phyloP scores from a whole-genome alignment of 169 alveolate genomes.

The Plasmodium knowlesi region DNA sequence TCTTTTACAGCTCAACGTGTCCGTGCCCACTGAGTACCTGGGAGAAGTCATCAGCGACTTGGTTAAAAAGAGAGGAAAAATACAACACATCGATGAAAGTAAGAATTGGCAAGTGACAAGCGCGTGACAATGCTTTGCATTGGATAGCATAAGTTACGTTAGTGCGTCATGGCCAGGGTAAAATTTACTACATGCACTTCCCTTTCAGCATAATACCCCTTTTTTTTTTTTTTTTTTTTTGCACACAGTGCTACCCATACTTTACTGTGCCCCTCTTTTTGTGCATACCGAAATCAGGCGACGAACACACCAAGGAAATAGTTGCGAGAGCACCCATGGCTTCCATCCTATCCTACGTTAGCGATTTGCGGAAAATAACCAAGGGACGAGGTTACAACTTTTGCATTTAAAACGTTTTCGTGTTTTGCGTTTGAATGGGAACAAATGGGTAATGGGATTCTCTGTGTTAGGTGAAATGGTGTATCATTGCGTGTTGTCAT shows the following conservation, averaged over 20 bases:
- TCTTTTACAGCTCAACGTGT: slow-evolving; percentile 72
- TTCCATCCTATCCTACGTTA: slow-evolving; percentile 70
- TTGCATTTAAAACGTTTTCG: slow-evolving; percentile 12
- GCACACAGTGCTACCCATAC: background rate
- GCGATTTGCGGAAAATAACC: slow-evolving; percentile 72
- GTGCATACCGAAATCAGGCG: slow-evolving; percentile 26
- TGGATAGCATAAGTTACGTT: background rate
- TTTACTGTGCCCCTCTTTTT: background rate
- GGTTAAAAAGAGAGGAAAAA: slow-evolving; percentile 83
- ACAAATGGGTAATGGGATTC: background rate
- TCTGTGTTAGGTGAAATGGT: background rate
- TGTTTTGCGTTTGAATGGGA: background rate
- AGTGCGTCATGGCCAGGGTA: background rate
- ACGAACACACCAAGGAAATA: slow-evolving; percentile 66
- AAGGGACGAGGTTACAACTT: slow-evolving; percentile 66
- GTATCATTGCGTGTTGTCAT: background rate
- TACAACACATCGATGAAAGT: slow-evolving; percentile 74
- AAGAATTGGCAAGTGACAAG: background rate
- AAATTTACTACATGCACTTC: background rate
- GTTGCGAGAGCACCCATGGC: slow-evolving; percentile 74
- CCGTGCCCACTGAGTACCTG: slow-evolving; percentile 87
- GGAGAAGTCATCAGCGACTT: slow-evolving; percentile 87
- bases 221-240: no score
- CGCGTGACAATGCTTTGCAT: background rate
- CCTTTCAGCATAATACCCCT: background rate